Evolutionary conservation across 1,284 basidiomycete genomes (phyloP), one percentile per base, ranked within the genome.

Genomic region (Afroboletus lepidellus): DNA sequence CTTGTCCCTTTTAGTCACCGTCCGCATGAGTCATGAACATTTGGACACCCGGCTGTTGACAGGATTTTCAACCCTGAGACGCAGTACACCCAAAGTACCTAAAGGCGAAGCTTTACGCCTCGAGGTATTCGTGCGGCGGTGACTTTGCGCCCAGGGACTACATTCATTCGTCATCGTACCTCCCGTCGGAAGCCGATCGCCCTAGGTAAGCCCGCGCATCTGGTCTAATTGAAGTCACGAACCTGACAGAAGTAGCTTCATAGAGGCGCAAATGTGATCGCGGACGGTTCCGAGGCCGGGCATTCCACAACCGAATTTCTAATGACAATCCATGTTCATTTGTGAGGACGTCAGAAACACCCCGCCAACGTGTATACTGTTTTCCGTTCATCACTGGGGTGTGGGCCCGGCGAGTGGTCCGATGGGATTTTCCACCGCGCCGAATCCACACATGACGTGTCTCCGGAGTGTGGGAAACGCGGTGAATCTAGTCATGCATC

Each of bases 111-210:
- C 57, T 59, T 16, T 33, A 13, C 30, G 68, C 66, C 66, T 71
- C 66, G 66, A 69, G 66, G 66, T 58, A 61, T 69, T 36, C 50
- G 69, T 69, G 69, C 62, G 67, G 67, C 60, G 50, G 53, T 41
- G 51, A 49, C 51, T 53, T 69, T 68, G 64, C 68, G 67, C 61
- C 64, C 54, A 60, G 57, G 56, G 55, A 62, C 59, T 41, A 49
- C 30, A 56, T 56, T 57, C 45, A 65, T 60, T 68, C 61, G 63
- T 69, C 68, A 69, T 68, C 44, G 51, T 23, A 47, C 56, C 47
- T 58, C 51, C 64, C 57, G 59, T 57, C 63, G 55, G 68, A 61
- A 58, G 41, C 54, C 54, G 61, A 58, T 69, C 63, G 48, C 45
- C 57, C 23, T 45, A 65, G 50, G 50, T 59, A 64, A 61, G 68